Percentiles rank a stretch among this genome's conserved stretches.
phyloP scores from a whole-genome alignment of 495 filamentous ascomycete species.

The Rusavskia elegans region DNA sequence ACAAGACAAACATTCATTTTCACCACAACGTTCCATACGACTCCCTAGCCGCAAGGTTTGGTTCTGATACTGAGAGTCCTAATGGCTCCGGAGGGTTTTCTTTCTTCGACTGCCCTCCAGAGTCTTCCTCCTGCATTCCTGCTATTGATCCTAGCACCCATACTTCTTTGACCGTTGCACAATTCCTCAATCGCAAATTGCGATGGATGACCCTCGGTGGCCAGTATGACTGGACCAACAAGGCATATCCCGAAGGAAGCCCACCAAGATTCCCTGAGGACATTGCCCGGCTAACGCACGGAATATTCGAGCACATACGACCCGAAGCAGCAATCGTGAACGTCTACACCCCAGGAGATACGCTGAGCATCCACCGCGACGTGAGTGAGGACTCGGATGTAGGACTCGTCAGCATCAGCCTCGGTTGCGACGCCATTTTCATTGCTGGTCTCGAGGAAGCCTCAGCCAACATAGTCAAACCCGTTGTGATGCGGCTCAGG shows the following conservation, averaged over 20 bases:
- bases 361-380: slow-evolving; percentile 75
- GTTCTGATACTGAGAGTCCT: background rate
- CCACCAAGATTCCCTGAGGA: slow-evolving; percentile 66
- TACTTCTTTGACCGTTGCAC: slow-evolving; percentile 47
- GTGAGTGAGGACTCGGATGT: slow-evolving; percentile 65
- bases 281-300: slow-evolving; percentile 43
- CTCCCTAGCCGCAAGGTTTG: background rate
- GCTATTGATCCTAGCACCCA: slow-evolving; percentile 55
- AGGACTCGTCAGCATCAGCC: slow-evolving; percentile 66
- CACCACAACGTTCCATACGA: slow-evolving; percentile 69
- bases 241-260: slow-evolving; percentile 49
- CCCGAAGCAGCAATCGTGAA: slow-evolving; percentile 87
- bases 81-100: slow-evolving; percentile 15
- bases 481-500: slow-evolving; percentile 45
- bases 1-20: slow-evolving; percentile 76
- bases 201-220: slow-evolving; percentile 89
- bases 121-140: slow-evolving; percentile 17
- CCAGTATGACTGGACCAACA: slow-evolving; percentile 86
- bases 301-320: slow-evolving; percentile 51
- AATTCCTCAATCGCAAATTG: slow-evolving; percentile 56
- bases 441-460: slow-evolving; percentile 39
- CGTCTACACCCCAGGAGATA: slow-evolving; percentile 76
- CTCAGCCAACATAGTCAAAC: slow-evolving; percentile 19
- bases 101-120: slow-evolving; percentile 32
- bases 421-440: slow-evolving; percentile 83